phyloP scores from a whole-genome alignment of 2,329 filamentous ascomycete genomes.

The Phialophora macrospora region DNA sequence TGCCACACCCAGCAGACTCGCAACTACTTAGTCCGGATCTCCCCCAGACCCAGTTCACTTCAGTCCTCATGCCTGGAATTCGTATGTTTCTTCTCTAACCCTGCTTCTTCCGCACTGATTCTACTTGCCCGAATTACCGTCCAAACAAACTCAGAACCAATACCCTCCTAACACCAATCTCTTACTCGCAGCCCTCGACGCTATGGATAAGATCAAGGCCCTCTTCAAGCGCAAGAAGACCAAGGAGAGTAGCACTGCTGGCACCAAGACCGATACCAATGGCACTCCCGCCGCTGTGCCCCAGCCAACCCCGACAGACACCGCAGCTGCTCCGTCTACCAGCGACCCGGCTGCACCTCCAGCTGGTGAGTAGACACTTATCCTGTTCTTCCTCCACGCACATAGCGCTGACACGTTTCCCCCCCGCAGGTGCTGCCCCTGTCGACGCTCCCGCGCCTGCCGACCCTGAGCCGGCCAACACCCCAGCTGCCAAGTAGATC shows the following conservation, averaged over 20 bases:
- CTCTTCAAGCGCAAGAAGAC: constrained; percentile 38
- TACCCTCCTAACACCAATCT: constrained; percentile 24
- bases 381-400: neutral
- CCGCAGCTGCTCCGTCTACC: constrained; percentile 31
- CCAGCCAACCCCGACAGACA: constrained; percentile 32
- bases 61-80: constrained; percentile 36
- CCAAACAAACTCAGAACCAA: constrained; percentile 8
- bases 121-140: constrained; percentile 10
- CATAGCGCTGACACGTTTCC: constrained; percentile 3
- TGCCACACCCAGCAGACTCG: constrained; percentile 14
- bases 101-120: constrained; percentile 8
- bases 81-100: constrained; percentile 34
- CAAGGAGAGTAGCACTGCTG: constrained; percentile 23
- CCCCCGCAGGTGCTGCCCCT: constrained; percentile 30
- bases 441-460: constrained; percentile 27
- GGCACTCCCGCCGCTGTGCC: constrained; percentile 25
- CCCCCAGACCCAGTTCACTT: constrained; percentile 15
- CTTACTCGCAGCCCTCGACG: constrained; percentile 34
- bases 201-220: constrained; percentile 40
- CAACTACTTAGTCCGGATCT: constrained; percentile 30
- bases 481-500: constrained; percentile 28
- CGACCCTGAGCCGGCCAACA: constrained; percentile 29
- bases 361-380: constrained; percentile 30
- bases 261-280: constrained; percentile 31
- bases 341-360: constrained; percentile 33